Evolutionary conservation across 1,284 basidiomycete genomes (phyloP).

Genomic region (Trichosporon sp.): DNA sequence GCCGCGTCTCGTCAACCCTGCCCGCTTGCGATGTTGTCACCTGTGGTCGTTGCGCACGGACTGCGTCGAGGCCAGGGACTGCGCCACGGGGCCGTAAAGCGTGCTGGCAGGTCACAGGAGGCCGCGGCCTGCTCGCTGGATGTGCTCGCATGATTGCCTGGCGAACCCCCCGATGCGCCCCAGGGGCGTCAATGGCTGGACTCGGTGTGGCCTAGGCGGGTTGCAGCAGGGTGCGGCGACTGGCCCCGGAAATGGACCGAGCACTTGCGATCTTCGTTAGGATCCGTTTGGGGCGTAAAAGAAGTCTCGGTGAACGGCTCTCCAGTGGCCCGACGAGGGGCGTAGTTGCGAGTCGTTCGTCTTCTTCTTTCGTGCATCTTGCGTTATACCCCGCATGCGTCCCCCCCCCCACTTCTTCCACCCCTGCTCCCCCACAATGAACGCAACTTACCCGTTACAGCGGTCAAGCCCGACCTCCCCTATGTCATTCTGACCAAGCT

Average conservation of each 20-base stretch:
- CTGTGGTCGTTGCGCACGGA: too few relatives aligned
- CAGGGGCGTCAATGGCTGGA: conserved; percentile 2
- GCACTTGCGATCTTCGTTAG: not conserved
- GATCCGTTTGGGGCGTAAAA: conserved; percentile 13
- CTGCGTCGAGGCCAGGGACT: too few relatives aligned
- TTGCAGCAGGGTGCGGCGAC: not conserved
- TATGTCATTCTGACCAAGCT: conserved; percentile 39
- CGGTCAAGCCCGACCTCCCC: conserved; percentile 39
- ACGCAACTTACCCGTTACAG: conserved; percentile 25
- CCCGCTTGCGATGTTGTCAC: not conserved
- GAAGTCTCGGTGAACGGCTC: not conserved
- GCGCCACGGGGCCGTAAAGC: too few relatives aligned
- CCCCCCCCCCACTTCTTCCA: not conserved
- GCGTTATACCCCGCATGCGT: not conserved
- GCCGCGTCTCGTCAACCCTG: not conserved
- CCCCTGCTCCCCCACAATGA: not conserved
- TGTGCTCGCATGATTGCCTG: not conserved
- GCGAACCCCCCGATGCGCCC: not conserved
- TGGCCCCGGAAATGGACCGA: not conserved
- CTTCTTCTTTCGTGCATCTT: not conserved
- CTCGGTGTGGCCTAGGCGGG: not conserved
- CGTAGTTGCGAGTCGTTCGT: not conserved
- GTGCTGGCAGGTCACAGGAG: too few relatives aligned
- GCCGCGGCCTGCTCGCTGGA: not conserved
- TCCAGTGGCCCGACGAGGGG: conserved; percentile 1